Conservation (phyloP, 371 early-diverging fungal species). For the Sporodiniella umbellata region DNA sequence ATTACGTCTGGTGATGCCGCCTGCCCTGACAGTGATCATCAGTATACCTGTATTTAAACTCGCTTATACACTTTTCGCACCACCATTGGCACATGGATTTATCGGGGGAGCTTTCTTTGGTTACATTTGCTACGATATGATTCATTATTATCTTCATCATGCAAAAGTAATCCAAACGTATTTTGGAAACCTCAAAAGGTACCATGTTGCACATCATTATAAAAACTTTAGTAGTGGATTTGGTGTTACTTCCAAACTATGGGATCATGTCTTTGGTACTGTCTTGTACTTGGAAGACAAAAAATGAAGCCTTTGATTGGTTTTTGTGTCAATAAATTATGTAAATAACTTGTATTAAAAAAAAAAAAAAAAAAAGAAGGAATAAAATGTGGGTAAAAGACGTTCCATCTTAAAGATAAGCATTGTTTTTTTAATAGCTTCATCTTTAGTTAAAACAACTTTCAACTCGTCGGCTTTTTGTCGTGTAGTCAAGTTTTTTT, state of each 20-base stretch:
- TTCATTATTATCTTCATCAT: conserved; percentile 95
- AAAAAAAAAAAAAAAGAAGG: conserved; percentile 1
- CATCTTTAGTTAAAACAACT: not conserved
- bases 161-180: conserved; percentile 68
- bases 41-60: conserved; percentile 57
- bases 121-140: conserved; percentile 87
- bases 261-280: conserved; percentile 88
- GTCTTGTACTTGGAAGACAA: conserved; percentile 25
- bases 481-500: no score
- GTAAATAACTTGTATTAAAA: not conserved
- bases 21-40: conserved; percentile 74
- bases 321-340: no score
- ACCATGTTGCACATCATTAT: conserved; percentile 95
- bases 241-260: conserved; percentile 91
- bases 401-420: not conserved
- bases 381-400: not conserved
- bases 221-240: conserved; percentile 81
- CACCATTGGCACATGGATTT: conserved; percentile 54
- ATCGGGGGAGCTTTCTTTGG: conserved; percentile 77
- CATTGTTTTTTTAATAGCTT: not conserved
- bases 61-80: conserved; percentile 51
- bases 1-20: conserved; percentile 94
- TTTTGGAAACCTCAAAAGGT: conserved; percentile 84
- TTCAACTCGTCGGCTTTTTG: no score
- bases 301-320: not conserved